Base-by-base conservation (phyloP, 2,329 filamentous ascomycete genomes). In the Claviceps pazoutovae region DNA sequence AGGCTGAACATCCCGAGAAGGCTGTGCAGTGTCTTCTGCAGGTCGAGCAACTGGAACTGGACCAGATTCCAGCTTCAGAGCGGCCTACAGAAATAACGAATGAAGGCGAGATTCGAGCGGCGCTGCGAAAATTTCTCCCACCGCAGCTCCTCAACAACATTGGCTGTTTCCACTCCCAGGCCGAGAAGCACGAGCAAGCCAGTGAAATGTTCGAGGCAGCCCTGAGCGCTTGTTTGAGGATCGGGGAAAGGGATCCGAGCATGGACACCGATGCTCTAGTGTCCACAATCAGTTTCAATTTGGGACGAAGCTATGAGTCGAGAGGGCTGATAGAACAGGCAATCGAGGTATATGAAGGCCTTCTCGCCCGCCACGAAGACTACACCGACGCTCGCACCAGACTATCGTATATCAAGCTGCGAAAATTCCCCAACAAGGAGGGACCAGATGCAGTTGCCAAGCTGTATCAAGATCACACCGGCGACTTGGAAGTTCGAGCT, bases 131-230 rank as follows among this genome's bases (percentile, higher is more conserved):
- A 62, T 75, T 84, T 53, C 73, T 98, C 1, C 87, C 90, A 1
- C 93, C 93, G 4, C 89, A 95, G 62, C 75, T 97, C 2, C 76
- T 98, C 44, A 98, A 97, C 74, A 98, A 98, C 65, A 95, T 97
- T 64, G 93, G 88, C 5, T 96, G 90, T 67, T 97, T 97, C 69
- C 82, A 95, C 59, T 96, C 88, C 58, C 89, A 95, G 63, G 78
- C 82, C 2, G 89, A 95, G 60, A 89, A 88, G 63, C 83, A 86
- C 56, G 80, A 84, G 19, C 74, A 81, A 55, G 90, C 93, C 21
- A 84, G 87, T 57, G 84, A 91, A 49, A 78, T 94, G 69, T 98
- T 97, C 64, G 88, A 98, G 66, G 83, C 86, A n/a, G 93, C 90
- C 0, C 71, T 98, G 51, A 85, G 84, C 56, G 88, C 91, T 16